Evolutionary conservation across 2,329 filamentous ascomycete genomes (phyloP).

Genomic region (Pseudogymnoascus sp.): DNA sequence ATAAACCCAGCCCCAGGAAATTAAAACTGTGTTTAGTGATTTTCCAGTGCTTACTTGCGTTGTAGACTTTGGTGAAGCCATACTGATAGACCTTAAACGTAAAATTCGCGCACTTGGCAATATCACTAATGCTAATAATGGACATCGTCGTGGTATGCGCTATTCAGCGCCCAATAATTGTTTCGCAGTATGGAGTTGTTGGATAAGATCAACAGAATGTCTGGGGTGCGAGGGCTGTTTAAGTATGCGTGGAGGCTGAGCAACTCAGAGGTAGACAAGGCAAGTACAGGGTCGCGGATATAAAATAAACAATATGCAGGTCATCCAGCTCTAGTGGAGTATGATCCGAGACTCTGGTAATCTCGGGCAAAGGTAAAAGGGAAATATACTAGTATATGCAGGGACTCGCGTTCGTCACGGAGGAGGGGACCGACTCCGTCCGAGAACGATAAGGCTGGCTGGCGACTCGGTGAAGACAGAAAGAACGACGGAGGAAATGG

Average conservation of each 20-base stretch:
- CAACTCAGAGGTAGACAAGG: background rate
- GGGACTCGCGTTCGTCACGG: background rate
- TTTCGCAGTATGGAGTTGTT: conserved; percentile 1
- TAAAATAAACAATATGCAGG: conserved; percentile 4
- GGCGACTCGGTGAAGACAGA: background rate
- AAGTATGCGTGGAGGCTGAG: background rate
- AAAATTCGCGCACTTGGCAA: background rate
- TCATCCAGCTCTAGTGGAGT: background rate
- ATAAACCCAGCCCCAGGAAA: background rate
- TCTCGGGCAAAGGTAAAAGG: background rate
- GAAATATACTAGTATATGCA: background rate
- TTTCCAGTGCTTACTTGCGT: background rate
- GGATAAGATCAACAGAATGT: background rate
- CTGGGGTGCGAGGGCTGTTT: background rate
- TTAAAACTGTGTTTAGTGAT: background rate
- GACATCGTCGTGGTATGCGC: background rate
- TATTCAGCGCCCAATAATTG: conserved; percentile 8
- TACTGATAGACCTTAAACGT: background rate
- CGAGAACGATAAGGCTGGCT: background rate
- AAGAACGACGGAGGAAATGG: background rate
- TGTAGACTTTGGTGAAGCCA: background rate
- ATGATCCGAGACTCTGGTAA: background rate
- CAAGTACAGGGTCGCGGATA: background rate
- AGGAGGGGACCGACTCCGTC: background rate
- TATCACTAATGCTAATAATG: background rate